Base-by-base conservation (phyloP, 1,139 yeast genomes). In the Sugiyamaella xylanicola region DNA sequence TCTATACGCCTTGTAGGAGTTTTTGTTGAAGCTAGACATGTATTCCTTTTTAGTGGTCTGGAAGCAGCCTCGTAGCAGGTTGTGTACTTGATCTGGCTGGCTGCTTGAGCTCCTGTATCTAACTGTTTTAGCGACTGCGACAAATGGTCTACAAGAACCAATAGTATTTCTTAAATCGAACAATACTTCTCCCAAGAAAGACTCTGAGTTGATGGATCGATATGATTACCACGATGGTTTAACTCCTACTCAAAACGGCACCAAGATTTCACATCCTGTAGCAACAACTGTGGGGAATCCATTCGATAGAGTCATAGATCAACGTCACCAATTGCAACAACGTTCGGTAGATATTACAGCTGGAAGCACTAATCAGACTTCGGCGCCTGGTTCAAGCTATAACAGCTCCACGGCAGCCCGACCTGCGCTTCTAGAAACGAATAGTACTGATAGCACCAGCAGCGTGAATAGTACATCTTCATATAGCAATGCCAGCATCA, bases 101-200 rank as follows among this genome's bases (percentile, higher is more conserved):
- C n/a, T n/a, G n/a, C n/a, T n/a, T n/a, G n/a, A n/a, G n/a, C n/a
- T n/a, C n/a, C n/a, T n/a, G n/a, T n/a, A 16, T 32, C 19, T 29
- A 25, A 43, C 37, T 9, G 2, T 4, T 17, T 3, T 43, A 45
- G 52, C 46, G 37, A 21, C 27, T 22, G 25, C 53, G 32, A 42
- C 49, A 37, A 44, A 51, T 27, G 48, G 44, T 19, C 51, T 54
- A 17, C 56, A 54, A 43, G 56, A 55, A 51, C 48, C 60, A 46
- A 51, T 59, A 48, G 49, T 57, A 48, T 36, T 48, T 27, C 22
- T 42, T 47, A 48, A 51, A 41, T 27, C 55, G 45, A 15, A 19
- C n/a, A 46, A 37, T 21, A 36, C 41, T 3, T 36, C 50, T 2
- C 50, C 50, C 3, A 41, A 41, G 45, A 41, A 41, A 16, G 32